Evolutionary conservation across 2,329 filamentous ascomycete genomes (phyloP), one percentile per base, ranked within the genome.

Genomic region (Xylariaceae sp.): DNA sequence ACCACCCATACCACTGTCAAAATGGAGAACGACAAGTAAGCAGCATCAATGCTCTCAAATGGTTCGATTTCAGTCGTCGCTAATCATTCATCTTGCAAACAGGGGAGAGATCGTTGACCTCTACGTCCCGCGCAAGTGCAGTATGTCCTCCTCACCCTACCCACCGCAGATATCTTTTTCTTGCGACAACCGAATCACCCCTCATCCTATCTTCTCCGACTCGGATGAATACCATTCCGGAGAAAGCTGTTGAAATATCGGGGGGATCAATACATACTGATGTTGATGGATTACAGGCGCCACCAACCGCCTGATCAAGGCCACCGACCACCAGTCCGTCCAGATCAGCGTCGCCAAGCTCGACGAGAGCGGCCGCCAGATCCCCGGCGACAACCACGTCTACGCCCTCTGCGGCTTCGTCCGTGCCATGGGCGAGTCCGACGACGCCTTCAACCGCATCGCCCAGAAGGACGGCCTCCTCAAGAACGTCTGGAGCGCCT

Each of bases 261-360:
- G 14, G 14, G 4, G 2, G 19, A 10, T 2, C 17, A 10, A 20
- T 37, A 22, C 6, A 25, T 39, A 27, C 4, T 14, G 21, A 34
- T 25, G 40, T 22, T 22, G 6, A 14, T 22, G 14, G 11, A 11
- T 22, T 22, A 22, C 19, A 22, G 37, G 22, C 33, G 35, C 42
- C 65, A 95, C 92, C 74, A 94, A 95, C 88, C 89, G 93, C 78
- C 96, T 97, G 82, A 97, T 98, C 85, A 96, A 96, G 82, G 90
- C 93, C 80, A 96, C 97, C 81, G 93, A 98, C 79, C 93, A 98
- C 83, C 92, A 89, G 66, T 95, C 88, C 55, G 93, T 97, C 65
- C 93, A 98, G 23, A 53, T 53, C 38, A 49, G 45, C 40, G 52
- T 55, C 44, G 21, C 44, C 74, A 97, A 96, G 81, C 93, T 98